Evolutionary conservation across 108 stramenopile genomes (phyloP), one percentile per base, ranked within the genome.

Genomic region (Pseudonitzschia delicatissima): DNA sequence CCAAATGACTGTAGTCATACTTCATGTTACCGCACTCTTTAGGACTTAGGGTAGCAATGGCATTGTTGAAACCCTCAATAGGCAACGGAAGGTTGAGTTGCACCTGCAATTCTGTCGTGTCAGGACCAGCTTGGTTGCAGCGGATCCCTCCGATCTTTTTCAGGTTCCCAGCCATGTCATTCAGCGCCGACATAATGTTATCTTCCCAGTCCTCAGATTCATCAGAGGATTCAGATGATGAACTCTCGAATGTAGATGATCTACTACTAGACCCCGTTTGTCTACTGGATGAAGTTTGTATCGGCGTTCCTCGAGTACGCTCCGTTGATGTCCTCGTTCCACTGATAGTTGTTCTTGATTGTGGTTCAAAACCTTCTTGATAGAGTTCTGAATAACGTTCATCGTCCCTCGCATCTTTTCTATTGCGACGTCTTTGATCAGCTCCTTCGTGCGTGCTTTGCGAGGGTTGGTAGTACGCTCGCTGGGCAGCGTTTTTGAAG

Each of bases 51-150:
- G 42, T 48, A 13, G 66, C 57, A 29, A 74, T 45, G 18, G 66
- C 73, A 25, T 65, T 47, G 49, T 67, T 74, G 36, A 60, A 21
- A 34, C 59, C 64, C 2, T 51, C 50, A 26, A 74, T 67, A 4
- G 73, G 73, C 5, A 74, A 40, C 20, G 73, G 73, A 62, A 74
- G 66, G 13, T 57, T 74, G 33, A 74, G 44, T 39, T 62, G 67
- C 26, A 67, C 13, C 31, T 67, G 73, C 4, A 66, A 40, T 36
- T 74, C 73, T 6, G 57, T 60, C 0, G 72, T 32, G 31, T 44
- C 40, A 15, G 57, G 33, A 52, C 60, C 64, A 26, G 31, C 55
- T 28, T 59, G 42, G 11, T 66, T 48, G 48, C 66, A 74, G 20
- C 53, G 66, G 31, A 74, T 67, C 9, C 47, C 48, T 11, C 66